Evolutionary conservation across 495 filamentous ascomycete genomes (phyloP), one percentile per base, ranked within the genome.

Genomic region (Chlorociboria aeruginascens): DNA sequence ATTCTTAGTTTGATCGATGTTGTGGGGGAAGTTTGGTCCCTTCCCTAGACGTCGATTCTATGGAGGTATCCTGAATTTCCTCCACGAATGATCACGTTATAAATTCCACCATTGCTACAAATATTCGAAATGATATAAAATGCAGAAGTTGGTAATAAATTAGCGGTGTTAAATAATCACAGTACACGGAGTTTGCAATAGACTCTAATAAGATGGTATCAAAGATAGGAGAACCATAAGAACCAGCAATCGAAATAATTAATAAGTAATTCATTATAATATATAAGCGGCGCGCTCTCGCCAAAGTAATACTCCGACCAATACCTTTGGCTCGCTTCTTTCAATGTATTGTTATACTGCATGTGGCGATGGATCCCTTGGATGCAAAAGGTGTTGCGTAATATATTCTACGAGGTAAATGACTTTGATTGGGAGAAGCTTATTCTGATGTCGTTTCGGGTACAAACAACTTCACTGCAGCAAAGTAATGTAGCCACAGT

Each of bases 1-100:
- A 36, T 16, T n/a, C n/a, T n/a, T n/a, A n/a, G n/a, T n/a, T n/a
- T n/a, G n/a, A n/a, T n/a, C n/a, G n/a, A n/a, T n/a, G n/a, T n/a
- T n/a, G 33, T 20, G 34, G 28, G 11, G 9, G 12, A 37, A 36
- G 31, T 20, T 36, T 6, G 35, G 37, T 34, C 43, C 13, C 52
- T 59, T 11, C 67, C 64, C 63, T 62, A 71, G 9, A 73, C 59
- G 55, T 75, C 69, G 45, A 77, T 65, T 11, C 72, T 72, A 58
- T 75, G 71, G 39, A 72, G 51, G 16, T 69, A 71, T 41, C 71
- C 73, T 28, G 59, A 50, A 41, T 73, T 63, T 12, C 61, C 68
- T 31, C 73, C 71, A 7, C 70, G 68, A 50, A 76, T 70, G n/a
- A 69, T 69, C 61, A 76, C 67, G 44, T 76, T 69, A 46, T 77